Conservation (phyloP, 2,329 filamentous ascomycete species). For the Xylariaceae sp. region DNA sequence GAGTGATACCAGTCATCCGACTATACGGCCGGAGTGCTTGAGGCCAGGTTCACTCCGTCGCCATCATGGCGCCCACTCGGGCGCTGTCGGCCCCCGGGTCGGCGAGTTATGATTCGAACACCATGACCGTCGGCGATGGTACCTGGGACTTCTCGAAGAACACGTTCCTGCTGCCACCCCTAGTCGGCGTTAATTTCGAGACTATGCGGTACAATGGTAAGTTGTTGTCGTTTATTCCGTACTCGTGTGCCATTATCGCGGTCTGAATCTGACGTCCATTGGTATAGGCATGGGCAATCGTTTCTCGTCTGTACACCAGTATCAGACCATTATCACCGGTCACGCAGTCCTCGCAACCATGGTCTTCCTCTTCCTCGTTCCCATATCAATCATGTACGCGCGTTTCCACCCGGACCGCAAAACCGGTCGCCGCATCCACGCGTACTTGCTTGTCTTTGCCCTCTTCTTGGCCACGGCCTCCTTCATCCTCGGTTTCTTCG, state of each 20-base stretch:
- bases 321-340: conserved; percentile 63
- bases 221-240: conserved; percentile 16
- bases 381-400: conserved; percentile 65
- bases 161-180: conserved; percentile 70
- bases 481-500: conserved; percentile 71
- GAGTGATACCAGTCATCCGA: conserved; percentile 9
- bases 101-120: conserved; percentile 66
- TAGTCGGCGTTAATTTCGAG: conserved; percentile 70
- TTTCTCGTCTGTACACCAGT: conserved; percentile 63
- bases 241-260: background rate
- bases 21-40: conserved; percentile 8
- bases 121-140: conserved; percentile 73
- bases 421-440: conserved; percentile 62
- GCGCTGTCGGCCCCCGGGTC: conserved; percentile 64
- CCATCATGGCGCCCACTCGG: conserved; percentile 56
- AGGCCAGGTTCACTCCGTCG: conserved; percentile 31
- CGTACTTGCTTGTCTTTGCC: conserved; percentile 67
- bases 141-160: conserved; percentile 78
- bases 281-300: conserved; percentile 71
- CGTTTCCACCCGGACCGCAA: conserved; percentile 60
- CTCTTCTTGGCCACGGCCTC: conserved; percentile 64
- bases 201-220: conserved; percentile 82
- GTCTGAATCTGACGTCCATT: conserved; percentile 6
- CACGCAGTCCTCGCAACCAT: conserved; percentile 69
- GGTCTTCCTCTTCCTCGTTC: conserved; percentile 69